These are phyloP conservation scores for Teunomyces lycoperdinae DNA, from an alignment of 805 yeast genomes.

Conservation along the genomic window DNA sequence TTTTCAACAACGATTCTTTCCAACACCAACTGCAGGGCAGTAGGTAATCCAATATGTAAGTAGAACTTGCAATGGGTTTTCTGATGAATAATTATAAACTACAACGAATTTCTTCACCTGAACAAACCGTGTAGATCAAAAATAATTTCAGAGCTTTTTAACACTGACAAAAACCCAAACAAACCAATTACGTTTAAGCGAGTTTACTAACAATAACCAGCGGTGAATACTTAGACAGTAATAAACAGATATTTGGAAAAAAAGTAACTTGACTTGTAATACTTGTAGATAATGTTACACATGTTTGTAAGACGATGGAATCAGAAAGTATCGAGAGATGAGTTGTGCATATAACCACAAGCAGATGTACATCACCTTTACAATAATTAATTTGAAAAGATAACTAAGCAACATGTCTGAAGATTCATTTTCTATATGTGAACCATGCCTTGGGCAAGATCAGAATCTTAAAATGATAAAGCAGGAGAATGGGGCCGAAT, in stretches of 20 bases:
- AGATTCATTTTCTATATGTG: conserved; percentile 59
- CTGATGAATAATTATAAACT: conserved; percentile 33
- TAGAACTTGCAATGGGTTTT: neutral
- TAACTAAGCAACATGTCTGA: neutral
- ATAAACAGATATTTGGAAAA: neutral
- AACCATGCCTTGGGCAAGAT: conserved; percentile 65
- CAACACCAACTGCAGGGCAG: neutral
- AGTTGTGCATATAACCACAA: neutral
- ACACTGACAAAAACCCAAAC: conserved; percentile 45
- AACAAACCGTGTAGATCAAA: conserved; percentile 54
- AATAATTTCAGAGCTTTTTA: conserved; percentile 64
- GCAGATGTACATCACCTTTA: neutral
- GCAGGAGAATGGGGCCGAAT: conserved; percentile 72
- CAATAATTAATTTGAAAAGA: neutral
- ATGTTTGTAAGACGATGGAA: too few species aligned
- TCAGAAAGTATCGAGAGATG: neutral
- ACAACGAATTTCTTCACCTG: conserved; percentile 72
- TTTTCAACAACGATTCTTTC: neutral
- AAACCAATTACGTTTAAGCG: neutral
- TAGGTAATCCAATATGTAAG: conserved; percentile 2
- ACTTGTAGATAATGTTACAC: neutral
- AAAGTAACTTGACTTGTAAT: neutral
- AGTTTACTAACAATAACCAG: conserved; percentile 6
- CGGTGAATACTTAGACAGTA: conserved; percentile 1
- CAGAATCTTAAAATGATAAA: conserved; percentile 68